Evolutionary conservation across 345 rosid species (phyloP), one percentile per base, ranked within the genome.

Genomic region (Pseudoturritis turrita): DNA sequence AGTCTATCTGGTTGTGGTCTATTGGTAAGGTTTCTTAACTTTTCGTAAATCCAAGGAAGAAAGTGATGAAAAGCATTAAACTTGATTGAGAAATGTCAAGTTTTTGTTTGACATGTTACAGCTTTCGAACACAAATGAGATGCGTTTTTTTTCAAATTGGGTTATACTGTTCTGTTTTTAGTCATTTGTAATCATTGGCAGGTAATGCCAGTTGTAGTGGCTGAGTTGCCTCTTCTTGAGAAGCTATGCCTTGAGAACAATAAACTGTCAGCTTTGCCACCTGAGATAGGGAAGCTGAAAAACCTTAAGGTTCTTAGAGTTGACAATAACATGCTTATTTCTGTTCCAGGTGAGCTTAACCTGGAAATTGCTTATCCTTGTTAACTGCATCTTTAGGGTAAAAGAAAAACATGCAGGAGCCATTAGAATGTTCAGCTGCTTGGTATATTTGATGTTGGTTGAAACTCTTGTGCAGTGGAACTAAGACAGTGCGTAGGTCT

Each of bases 211-310:
- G 86, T 90, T 77, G 98, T 88, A 60, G 64, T 92, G 60, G 81
- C 93, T 15, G 82, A 74, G 67, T 81, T 95, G 79, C 99, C 98
- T 4, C 79, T 80, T 61, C 94, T 95, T 57, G 96, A 87, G 86
- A 95, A 88, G 82, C 81, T 95, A 41, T 87, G 85, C 83, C 92
- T 95, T 73, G 96, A 92, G 77, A 81, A 88, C 71, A 95, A 95
- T 69, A 95, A 65, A 81, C 76, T 95, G 4, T 65, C 94, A 14
- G 77, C 82, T 72, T 81, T 96, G 80, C 99, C 99, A 71, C 89
- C 98, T 35, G 97, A 89, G 87, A 80, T 95, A 59, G 96, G 98
- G 66, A 85, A 86, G 76, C 77, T 95, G 54, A 87, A 82, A 73
- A 83, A 58, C 59, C 83, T 91, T 59, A 87, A 87, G 74, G 84